Conservation (phyloP, 768 basidiomycete genomes). For the Hypholoma sublateritium region DNA sequence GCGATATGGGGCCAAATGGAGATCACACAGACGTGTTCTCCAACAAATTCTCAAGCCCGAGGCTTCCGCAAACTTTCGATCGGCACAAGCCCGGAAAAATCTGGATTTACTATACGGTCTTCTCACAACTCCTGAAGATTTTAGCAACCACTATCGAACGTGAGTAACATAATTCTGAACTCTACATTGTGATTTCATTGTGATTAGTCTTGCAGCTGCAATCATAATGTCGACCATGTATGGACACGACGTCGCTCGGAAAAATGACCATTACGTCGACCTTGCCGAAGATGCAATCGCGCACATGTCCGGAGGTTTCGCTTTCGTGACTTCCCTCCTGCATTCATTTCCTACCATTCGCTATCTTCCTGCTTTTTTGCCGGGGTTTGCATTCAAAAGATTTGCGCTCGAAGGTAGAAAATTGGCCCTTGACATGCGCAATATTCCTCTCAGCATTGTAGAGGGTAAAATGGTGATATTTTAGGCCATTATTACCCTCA, state of each 20-base stretch:
- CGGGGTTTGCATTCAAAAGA: constrained; percentile 8
- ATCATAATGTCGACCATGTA: constrained; percentile 14
- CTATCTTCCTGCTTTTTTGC: constrained; percentile 15
- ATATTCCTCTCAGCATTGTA: neutral
- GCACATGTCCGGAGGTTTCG: neutral
- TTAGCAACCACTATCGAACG: constrained; percentile 9
- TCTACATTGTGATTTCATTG: neutral
- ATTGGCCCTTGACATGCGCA: neutral
- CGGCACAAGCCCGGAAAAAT: constrained; percentile 22
- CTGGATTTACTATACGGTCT: constrained; percentile 16
- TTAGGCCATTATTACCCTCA: neutral
- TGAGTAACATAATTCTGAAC: neutral
- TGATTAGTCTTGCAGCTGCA: constrained; percentile 3
- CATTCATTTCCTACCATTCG: constrained; percentile 11
- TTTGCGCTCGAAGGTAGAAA: constrained; percentile 1
- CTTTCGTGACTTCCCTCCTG: constrained; percentile 7
- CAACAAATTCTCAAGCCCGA: constrained; percentile 25
- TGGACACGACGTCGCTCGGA: constrained; percentile 8
- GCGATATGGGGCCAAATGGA: constrained; percentile 30
- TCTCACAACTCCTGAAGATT: constrained; percentile 11
- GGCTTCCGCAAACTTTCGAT: constrained; percentile 17
- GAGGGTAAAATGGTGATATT: neutral
- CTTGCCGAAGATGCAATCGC: constrained; percentile 8
- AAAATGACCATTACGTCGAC: constrained; percentile 12
- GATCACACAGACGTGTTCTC: constrained; percentile 23